phyloP scores from a whole-genome alignment of 1,139 yeast genomes.

The Blastobotrys capitulatus region DNA sequence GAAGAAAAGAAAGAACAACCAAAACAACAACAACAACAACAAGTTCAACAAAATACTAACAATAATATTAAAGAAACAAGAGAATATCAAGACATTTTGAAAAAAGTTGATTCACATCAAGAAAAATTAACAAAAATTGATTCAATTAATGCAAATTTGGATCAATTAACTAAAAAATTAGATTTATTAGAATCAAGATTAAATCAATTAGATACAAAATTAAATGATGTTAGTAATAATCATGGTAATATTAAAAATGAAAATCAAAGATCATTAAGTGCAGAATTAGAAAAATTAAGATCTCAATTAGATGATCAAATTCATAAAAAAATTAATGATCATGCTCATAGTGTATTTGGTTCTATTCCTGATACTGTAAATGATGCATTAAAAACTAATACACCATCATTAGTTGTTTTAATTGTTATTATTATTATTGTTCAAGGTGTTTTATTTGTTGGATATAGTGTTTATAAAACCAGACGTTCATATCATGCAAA shows the following conservation, averaged over 20 bases:
- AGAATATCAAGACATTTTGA: slow-evolving; percentile 16
- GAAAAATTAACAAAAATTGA: slow-evolving; percentile 13
- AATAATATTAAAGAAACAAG: slow-evolving; percentile 5
- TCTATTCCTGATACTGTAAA: slow-evolving; percentile 27
- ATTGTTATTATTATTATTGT: slow-evolving; percentile 25
- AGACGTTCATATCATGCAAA: slow-evolving; percentile 30
- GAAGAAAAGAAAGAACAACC: no score
- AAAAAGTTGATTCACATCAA: slow-evolving; percentile 16
- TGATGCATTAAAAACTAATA: slow-evolving; percentile 27
- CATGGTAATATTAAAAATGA: slow-evolving; percentile 7
- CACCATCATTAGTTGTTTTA: slow-evolving; percentile 28
- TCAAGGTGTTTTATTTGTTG: slow-evolving; percentile 27
- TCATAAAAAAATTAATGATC: slow-evolving; percentile 23
- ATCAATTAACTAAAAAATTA: slow-evolving; percentile 12
- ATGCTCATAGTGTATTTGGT: slow-evolving; percentile 26
- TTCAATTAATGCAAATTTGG: slow-evolving; percentile 7
- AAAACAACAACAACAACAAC: no score
- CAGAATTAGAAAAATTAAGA: slow-evolving; percentile 22
- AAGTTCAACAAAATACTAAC: background rate
- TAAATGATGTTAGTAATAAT: slow-evolving; percentile 7
- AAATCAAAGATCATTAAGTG: slow-evolving; percentile 17
- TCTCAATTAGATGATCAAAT: slow-evolving; percentile 21
- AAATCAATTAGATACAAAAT: slow-evolving; percentile 8
- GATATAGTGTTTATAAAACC: slow-evolving; percentile 27
- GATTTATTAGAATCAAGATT: slow-evolving; percentile 14